Percentiles rank a stretch among this genome's conserved stretches.
phyloP scores from a whole-genome alignment of 2,329 filamentous ascomycete species.

The Catunica adiposa region DNA sequence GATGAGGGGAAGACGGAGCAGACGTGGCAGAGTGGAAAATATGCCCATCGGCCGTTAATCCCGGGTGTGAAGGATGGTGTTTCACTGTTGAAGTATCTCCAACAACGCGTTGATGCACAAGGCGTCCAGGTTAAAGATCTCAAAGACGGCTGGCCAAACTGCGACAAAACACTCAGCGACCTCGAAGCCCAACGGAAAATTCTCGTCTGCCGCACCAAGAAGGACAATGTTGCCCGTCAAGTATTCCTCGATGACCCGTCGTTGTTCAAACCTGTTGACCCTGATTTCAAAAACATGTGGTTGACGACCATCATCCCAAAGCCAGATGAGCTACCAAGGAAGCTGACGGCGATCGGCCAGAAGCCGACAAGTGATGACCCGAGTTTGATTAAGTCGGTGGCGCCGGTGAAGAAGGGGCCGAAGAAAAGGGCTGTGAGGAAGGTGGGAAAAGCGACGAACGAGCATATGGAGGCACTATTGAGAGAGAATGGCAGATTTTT shows the following conservation, averaged over 20 bases:
- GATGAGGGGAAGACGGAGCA: constrained; percentile 46
- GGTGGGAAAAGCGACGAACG: constrained; percentile 69
- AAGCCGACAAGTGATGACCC: constrained; percentile 75
- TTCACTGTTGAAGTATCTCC: constrained; percentile 64
- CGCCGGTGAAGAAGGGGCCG: constrained; percentile 50
- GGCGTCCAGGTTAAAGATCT: constrained; percentile 76
- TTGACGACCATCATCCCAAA: constrained; percentile 61
- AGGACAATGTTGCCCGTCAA: constrained; percentile 71
- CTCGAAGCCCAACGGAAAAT: constrained; percentile 67
- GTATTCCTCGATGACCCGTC: constrained; percentile 81
- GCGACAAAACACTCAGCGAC: constrained; percentile 58
- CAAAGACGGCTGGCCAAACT: constrained; percentile 88
- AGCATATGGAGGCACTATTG: constrained; percentile 68
- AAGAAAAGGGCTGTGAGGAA: constrained; percentile 51
- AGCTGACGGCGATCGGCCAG: constrained; percentile 60
- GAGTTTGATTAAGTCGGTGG: constrained; percentile 25
- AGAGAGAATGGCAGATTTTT: constrained; percentile 45
- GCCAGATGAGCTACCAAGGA: constrained; percentile 58
- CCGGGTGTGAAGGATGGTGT: constrained; percentile 59
- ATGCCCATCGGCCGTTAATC: constrained; percentile 69
- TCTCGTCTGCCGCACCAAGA: constrained; percentile 77
- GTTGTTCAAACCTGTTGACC: constrained; percentile 57
- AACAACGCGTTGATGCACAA: constrained; percentile 63
- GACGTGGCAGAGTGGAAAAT: constrained; percentile 53
- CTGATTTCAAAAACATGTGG: constrained; percentile 75